Conservation (phyloP, 2,329 filamentous ascomycete species). For the Fusarium denticulatum region DNA sequence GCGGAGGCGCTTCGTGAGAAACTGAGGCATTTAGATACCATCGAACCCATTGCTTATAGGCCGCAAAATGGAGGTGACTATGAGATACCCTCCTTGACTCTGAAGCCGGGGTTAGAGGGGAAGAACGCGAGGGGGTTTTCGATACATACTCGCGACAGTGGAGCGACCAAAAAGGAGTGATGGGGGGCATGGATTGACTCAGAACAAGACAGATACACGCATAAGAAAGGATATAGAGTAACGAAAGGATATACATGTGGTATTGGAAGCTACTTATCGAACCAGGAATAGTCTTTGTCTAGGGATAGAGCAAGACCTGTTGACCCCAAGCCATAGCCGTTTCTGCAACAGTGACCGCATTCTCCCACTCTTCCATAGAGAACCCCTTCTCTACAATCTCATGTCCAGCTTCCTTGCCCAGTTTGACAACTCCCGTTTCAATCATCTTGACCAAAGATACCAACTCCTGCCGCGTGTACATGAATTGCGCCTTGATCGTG, state of each 20-base stretch:
- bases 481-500: slow-evolving; percentile 22
- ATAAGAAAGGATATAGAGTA: not conserved
- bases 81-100: slow-evolving; percentile 14
- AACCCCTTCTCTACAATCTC: slow-evolving; percentile 12
- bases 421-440: slow-evolving; percentile 16
- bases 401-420: slow-evolving; percentile 25
- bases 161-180: not conserved
- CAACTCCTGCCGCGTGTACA: slow-evolving; percentile 24
- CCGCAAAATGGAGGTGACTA: slow-evolving; percentile 20
- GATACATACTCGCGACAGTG: not conserved
- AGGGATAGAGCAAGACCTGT: slow-evolving; percentile 18
- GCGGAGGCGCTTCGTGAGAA: slow-evolving; percentile 2
- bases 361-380: slow-evolving; percentile 25
- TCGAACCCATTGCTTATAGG: slow-evolving; percentile 7
- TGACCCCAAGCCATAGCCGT: slow-evolving; percentile 22
- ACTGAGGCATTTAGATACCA: not conserved
- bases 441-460: slow-evolving; percentile 25
- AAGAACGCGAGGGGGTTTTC: not conserved
- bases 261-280: not conserved
- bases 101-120: not conserved
- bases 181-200: too few species aligned
- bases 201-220: not conserved
- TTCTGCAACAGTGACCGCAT: slow-evolving; percentile 4
- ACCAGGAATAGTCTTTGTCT: not conserved
- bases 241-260: not conserved